Base-by-base conservation (phyloP, 495 filamentous ascomycete species). In the Penicillium pancosmium region DNA sequence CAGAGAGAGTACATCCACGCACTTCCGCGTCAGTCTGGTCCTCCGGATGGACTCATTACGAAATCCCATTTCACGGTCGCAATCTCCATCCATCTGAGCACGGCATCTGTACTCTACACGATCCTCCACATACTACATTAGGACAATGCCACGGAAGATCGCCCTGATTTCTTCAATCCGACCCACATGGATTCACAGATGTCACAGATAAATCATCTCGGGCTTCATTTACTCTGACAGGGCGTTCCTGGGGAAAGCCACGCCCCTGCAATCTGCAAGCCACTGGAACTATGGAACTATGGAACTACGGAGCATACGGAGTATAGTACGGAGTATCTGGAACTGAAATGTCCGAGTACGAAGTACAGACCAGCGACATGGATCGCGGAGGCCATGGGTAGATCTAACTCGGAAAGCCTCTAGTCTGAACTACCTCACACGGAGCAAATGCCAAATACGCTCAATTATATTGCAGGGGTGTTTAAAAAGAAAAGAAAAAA, bases 201-300 rank as follows among this genome's bases (percentile, higher is more conserved):
- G 56, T 58, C 34, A 52, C 50, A 67, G 49, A 53, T 59, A 61
- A 51, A 64, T n/a, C n/a, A 25, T 21, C 53, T 61, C 50, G 59
- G 55, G 52, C 41, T 40, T 48, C 49, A 54, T 56, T 59, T 63
- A 31, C 61, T 31, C 31, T 33, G 9, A 10, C 8, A 10, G 43
- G 43, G 43, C 43, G 16, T 46, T 46, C 4, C 16, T 46, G 43
- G 10, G 18, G 16, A 46, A 21, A 21, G 18, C n/a, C n/a, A 21
- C 2, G 43, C 16, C 18, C 43, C 16, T 46, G 15, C 9, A 46
- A 46, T 46, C 18, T 46, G 43, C 43, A 21, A 21, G 43, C 16
- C 18, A 10, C 16, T 27, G 46, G 41, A 48, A 48, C 46, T 12
- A 48, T 27, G 46, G 41, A 48, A 48, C 46, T 12, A 48, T 13